Evolutionary conservation across 306 rosid species (phyloP).

Genomic region (Fragaria iinumae): DNA sequence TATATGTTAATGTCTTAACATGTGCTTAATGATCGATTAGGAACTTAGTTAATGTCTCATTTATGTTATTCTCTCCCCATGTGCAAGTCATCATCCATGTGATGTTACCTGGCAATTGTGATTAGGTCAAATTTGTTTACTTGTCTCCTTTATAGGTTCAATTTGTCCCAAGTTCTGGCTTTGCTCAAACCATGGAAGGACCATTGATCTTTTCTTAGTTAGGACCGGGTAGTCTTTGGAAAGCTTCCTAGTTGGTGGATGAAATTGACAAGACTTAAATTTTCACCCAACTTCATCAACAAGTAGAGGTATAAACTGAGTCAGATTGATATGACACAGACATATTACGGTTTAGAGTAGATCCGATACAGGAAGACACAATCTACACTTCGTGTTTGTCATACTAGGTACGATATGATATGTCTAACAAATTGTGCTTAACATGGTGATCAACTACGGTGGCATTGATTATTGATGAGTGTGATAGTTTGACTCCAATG

Average conservation of each 20-base stretch:
- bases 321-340: conserved; percentile 4
- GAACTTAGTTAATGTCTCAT: neutral
- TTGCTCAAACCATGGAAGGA: conserved; percentile 21
- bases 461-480: neutral
- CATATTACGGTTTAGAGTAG: neutral
- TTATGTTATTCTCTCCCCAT: conserved; percentile 25
- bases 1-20: neutral
- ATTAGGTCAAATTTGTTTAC: conserved; percentile 38
- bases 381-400: neutral
- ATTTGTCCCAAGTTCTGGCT: conserved; percentile 26
- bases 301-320: neutral
- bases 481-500: neutral
- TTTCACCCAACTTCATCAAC: conserved; percentile 29
- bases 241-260: conserved; percentile 26
- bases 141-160: conserved; percentile 25
- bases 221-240: conserved; percentile 42
- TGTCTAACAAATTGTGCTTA: neutral
- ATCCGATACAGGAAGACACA: neutral
- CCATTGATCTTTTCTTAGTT: conserved; percentile 23
- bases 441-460: neutral
- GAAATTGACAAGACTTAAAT: conserved; percentile 45
- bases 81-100: conserved; percentile 38
- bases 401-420: neutral
- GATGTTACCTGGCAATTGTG: conserved; percentile 20
- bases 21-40: neutral